Evolutionary conservation across 768 basidiomycete species (phyloP), one percentile per base, ranked within the genome.

Genomic region (Xerocomus brunneocitrinus): DNA sequence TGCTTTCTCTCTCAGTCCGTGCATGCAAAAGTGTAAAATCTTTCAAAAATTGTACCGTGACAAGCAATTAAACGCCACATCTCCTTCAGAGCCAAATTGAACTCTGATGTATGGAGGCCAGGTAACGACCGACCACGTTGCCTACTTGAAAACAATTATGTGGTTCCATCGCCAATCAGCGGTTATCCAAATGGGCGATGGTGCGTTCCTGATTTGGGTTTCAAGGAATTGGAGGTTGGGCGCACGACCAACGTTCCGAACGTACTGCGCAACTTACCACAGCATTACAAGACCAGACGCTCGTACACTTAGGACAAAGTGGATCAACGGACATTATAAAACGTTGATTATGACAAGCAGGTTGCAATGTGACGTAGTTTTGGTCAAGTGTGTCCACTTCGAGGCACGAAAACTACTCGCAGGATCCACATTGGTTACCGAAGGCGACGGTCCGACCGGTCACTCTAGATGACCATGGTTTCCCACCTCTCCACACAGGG

Each of bases 401-500:
- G 35, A 54, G 47, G 50, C 47, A 53, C 44, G 43, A 56, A 50
- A 57, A 50, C 45, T 10, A 61, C 67, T 58, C 49, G 65, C 67
- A 51, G 9, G 57, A 57, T 62, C 55, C 62, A 60, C 52, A 14
- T 46, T 49, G 49, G 39, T 55, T 24, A 58, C 46, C 54, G 47
- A 53, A 54, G 40, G 40, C 1, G 44, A 41, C n/a, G 31, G 35
- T 22, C 19, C 19, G 19, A 22, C 35, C 27, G 19, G 24, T 48
- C 45, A 61, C 27, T 42, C 52, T 58, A 58, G 50, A 60, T 61
- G 19, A 72, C 66, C 40, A 67, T 59, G 27, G 59, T 56, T 25
- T 74, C 77, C 39, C 73, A 63, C 51, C 68, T 67, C 52, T 67
- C 71, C 52, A 80, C 67, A 68, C 13, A 70, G 40, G 3, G 73